Conservation (phyloP, 2,329 filamentous ascomycete species). For the Scorias spongiosa region DNA sequence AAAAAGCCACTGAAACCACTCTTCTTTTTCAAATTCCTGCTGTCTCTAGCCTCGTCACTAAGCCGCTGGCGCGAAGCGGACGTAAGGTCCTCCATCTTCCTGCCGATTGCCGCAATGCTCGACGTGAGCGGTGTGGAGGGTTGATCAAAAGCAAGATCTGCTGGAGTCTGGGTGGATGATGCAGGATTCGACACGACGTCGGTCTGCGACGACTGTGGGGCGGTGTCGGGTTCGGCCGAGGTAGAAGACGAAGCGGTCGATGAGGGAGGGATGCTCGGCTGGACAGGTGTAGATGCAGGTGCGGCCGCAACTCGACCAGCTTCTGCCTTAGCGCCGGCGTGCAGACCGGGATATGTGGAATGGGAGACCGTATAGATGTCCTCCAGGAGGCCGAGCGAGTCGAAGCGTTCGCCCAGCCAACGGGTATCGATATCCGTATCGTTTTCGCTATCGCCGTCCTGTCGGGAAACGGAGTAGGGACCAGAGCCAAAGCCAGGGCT, state of each 20-base stretch:
- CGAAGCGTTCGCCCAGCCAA: slow-evolving; percentile 26
- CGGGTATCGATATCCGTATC: slow-evolving; percentile 7
- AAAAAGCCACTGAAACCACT: slow-evolving; percentile 78
- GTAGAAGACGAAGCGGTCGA: too few relatives aligned
- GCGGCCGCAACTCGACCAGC: too few relatives aligned
- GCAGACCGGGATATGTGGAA: slow-evolving; percentile 2
- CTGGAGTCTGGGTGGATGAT: slow-evolving; percentile 1
- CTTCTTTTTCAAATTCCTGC: slow-evolving; percentile 59
- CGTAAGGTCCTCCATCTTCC: slow-evolving; percentile 35
- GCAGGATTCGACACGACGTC: slow-evolving; percentile 4
- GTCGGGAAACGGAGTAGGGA: too few relatives aligned
- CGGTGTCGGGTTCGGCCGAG: neutral
- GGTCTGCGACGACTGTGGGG: slow-evolving; percentile 1
- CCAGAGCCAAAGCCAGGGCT: slow-evolving; percentile 1
- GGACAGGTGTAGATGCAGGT: too few relatives aligned
- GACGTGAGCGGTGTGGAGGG: slow-evolving; percentile 24
- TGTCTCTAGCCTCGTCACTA: slow-evolving; percentile 59
- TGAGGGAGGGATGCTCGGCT: too few relatives aligned
- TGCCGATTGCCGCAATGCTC: slow-evolving; percentile 27
- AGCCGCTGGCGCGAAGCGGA: slow-evolving; percentile 49
- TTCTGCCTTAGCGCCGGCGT: too few relatives aligned
- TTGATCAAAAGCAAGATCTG: slow-evolving; percentile 8
- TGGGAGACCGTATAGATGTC: slow-evolving; percentile 21
- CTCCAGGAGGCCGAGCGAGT: slow-evolving; percentile 22
- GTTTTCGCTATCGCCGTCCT: too few relatives aligned